These are phyloP conservation scores for Lentinula sp. DNA, from an alignment of 768 basidiomycete genomes.

Conservation along the genomic window DNA sequence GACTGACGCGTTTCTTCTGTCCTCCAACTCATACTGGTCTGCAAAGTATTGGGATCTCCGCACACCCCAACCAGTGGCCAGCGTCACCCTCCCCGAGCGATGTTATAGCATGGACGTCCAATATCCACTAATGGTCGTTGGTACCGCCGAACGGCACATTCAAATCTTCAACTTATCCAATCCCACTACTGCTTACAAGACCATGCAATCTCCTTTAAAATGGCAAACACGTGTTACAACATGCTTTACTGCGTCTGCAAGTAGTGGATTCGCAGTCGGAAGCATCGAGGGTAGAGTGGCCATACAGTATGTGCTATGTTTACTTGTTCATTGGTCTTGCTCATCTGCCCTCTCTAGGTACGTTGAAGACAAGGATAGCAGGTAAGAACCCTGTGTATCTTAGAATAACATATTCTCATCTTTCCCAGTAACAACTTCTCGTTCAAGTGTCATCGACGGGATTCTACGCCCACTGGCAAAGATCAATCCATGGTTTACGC, in stretches of 20 bases:
- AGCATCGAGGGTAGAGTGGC: conserved; percentile 91
- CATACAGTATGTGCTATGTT: conserved; percentile 71
- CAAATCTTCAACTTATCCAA: conserved; percentile 84
- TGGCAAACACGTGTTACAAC: conserved; percentile 89
- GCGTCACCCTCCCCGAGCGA: conserved; percentile 81
- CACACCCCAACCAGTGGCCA: conserved; percentile 66
- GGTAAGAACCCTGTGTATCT: conserved; percentile 32
- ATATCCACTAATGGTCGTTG: conserved; percentile 84
- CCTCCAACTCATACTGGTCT: conserved; percentile 2
- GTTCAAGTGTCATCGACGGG: conserved; percentile 77
- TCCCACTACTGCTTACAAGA: conserved; percentile 78
- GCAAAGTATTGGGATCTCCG: conserved; percentile 90
- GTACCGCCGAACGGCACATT: conserved; percentile 88
- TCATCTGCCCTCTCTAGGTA: conserved; percentile 42
- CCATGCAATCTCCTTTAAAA: conserved; percentile 80
- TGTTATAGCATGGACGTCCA: conserved; percentile 85
- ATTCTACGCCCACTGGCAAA: conserved; percentile 48
- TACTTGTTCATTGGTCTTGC: neutral
- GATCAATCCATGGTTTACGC: conserved; percentile 70
- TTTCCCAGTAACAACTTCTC: conserved; percentile 68
- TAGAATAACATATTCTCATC: neutral
- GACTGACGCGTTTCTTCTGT: neutral
- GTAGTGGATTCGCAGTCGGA: conserved; percentile 75
- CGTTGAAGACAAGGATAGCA: conserved; percentile 76
- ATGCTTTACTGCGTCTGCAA: conserved; percentile 66